Evolutionary conservation across 768 basidiomycete genomes (phyloP).

Genomic region (Xanthoconium purpureum): DNA sequence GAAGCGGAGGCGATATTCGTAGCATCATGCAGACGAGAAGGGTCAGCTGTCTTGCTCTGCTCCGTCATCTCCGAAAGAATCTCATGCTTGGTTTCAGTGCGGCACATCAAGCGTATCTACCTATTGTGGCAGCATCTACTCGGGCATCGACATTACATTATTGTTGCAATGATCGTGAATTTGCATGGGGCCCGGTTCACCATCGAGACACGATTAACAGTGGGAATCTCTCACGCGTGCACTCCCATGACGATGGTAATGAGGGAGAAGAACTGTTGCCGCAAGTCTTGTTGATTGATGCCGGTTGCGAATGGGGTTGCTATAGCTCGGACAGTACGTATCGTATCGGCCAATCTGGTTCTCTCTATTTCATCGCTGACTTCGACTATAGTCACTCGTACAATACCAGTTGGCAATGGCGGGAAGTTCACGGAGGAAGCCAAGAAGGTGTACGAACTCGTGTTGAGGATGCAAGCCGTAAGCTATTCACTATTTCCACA

Average conservation of each 20-base stretch:
- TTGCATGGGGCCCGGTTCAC: slow-evolving; percentile 77
- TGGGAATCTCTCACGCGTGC: slow-evolving; percentile 41
- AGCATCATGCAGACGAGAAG: slow-evolving; percentile 83
- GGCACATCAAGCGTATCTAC: slow-evolving; percentile 85
- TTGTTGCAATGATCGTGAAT: slow-evolving; percentile 87
- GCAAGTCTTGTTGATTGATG: slow-evolving; percentile 87
- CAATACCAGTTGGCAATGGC: slow-evolving; percentile 91
- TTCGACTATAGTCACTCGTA: slow-evolving; percentile 64
- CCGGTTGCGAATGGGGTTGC: slow-evolving; percentile 84
- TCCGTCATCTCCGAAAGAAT: neutral
- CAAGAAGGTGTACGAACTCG: slow-evolving; percentile 79
- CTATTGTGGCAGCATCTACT: slow-evolving; percentile 85
- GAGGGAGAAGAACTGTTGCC: slow-evolving; percentile 44
- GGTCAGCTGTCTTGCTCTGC: slow-evolving; percentile 47
- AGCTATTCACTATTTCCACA: slow-evolving; percentile 4
- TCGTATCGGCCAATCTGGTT: slow-evolving; percentile 11
- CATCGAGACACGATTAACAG: slow-evolving; percentile 54
- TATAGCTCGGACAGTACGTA: slow-evolving; percentile 62
- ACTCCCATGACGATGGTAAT: slow-evolving; percentile 12
- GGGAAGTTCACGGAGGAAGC: slow-evolving; percentile 85
- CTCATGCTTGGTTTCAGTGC: slow-evolving; percentile 44
- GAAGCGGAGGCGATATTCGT: slow-evolving; percentile 95
- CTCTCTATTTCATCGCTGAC: slow-evolving; percentile 9
- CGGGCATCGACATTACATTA: slow-evolving; percentile 92
- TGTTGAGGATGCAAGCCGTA: slow-evolving; percentile 87